Evolutionary conservation across 164 flowering plant genomes (phyloP), one percentile per base, ranked within the genome.

Genomic region (Liquidambar formosana): DNA sequence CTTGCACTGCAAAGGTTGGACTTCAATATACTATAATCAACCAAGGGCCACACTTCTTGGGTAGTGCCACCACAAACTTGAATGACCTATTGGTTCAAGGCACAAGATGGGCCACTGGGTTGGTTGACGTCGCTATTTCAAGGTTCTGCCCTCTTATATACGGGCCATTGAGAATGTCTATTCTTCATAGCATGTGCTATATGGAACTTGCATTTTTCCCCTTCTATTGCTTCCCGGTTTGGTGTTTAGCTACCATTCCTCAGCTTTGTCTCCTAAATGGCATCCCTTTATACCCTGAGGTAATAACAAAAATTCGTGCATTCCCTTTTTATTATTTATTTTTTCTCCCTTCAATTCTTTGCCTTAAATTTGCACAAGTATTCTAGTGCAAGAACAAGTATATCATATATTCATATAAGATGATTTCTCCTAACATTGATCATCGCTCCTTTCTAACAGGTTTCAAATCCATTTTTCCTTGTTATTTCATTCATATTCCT

Each of bases 1-100:
- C 1, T 22, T 86, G 48, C 84, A 85, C n/a, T 76, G 83, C 28
- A 66, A 75, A 57, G 88, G 87, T 10, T 82, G 85, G 86, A 77
- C 22, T 1, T 83, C 88, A 0, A 76, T 78, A 8, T 80, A 68
- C 43, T 66, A 18, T 16, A 65, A 77, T 41, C 86, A 87, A 33
- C 3, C 70, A 14, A 74, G 71, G 68, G 74, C 87, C 91, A 33
- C 75, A 73, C 12, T 86, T 86, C 67, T 45, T 84, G 64, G 88
- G 90, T 0, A 63, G 57, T 21, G 65, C 72, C 0, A 53, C 79
- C 27, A 77, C 79, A 27, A 76, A 62, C 62, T 46, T 84, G 23
- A 71, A 57, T 56, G 85, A 81, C 44, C 0, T 38, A 1, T 66
- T 84, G 27, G 58, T 75, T 58, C 90, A 86, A 43, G 56, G 67